These are phyloP conservation scores for Fusarium zealandicum DNA, from an alignment of 2,329 filamentous ascomycete genomes.

Conservation along the genomic window DNA sequence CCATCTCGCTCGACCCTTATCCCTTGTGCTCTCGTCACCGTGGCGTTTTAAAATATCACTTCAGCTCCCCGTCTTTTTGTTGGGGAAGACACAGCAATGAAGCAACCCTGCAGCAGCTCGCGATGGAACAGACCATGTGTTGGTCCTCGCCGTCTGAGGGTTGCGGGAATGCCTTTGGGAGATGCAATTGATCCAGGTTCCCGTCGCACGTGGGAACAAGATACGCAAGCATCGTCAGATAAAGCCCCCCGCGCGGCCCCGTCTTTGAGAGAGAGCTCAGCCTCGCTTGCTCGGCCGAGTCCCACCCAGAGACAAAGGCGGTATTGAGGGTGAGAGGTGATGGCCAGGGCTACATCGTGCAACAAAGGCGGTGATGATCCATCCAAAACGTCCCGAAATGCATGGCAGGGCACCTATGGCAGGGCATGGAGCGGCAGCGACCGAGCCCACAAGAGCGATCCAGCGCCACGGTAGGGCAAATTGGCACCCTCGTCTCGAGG, in stretches of 20 bases:
- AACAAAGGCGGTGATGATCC: constrained; percentile 39
- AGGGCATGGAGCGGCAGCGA: constrained; percentile 16
- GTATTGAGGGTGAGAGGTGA: constrained; percentile 20
- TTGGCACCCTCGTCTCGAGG: constrained; percentile 1
- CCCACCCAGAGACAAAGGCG: constrained; percentile 11
- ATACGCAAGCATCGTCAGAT: constrained; percentile 27
- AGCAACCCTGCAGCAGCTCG: constrained; percentile 15
- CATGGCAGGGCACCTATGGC: constrained; percentile 19
- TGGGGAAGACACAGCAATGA: constrained; percentile 15
- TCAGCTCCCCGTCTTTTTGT: constrained; percentile 19
- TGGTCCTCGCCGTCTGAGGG: constrained; percentile 9
- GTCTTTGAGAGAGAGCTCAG: constrained; percentile 6
- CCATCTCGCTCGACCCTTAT: constrained; percentile 2
- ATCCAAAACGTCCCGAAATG: constrained; percentile 14
- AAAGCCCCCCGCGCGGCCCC: constrained; percentile 6
- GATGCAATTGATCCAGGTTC: constrained; percentile 10
- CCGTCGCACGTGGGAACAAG: constrained; percentile 6
- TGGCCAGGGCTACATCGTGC: constrained; percentile 23
- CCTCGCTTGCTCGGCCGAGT: constrained; percentile 18
- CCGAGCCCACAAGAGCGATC: constrained; percentile 10
- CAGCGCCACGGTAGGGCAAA: constrained; percentile 16
- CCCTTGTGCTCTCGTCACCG: constrained; percentile 8
- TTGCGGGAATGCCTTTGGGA: constrained; percentile 23
- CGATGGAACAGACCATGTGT: constrained; percentile 28
- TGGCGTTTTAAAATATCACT: constrained; percentile 21